These are phyloP conservation scores for Tuctoria greenei DNA, from an alignment of 176 grass and related monocot species.

Conservation along the genomic window DNA sequence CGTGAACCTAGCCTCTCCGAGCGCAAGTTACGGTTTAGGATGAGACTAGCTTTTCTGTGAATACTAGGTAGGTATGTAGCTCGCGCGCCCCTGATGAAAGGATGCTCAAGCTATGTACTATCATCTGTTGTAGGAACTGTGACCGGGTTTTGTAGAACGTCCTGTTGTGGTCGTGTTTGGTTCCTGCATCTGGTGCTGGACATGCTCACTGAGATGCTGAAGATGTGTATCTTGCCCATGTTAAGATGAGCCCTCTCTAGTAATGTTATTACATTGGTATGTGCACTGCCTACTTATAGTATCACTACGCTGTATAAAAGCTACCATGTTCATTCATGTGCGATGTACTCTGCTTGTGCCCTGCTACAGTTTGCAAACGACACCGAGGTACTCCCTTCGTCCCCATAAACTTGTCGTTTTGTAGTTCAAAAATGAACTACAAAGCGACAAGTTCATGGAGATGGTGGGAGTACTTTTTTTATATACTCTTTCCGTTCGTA, in stretches of 20 bases:
- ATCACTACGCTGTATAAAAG: too few relatives aligned
- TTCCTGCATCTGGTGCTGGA: not conserved
- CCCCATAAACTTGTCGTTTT: too few relatives aligned
- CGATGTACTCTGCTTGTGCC: too few relatives aligned
- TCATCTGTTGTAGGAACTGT: not conserved
- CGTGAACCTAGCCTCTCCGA: constrained; percentile 40
- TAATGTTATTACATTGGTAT: too few relatives aligned
- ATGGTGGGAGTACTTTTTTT: too few relatives aligned
- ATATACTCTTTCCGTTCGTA: too few relatives aligned
- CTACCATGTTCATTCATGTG: too few relatives aligned
- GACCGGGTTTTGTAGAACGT: not conserved
- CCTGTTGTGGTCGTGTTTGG: not conserved
- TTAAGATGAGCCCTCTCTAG: not conserved
- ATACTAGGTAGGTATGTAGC: constrained; percentile 1
- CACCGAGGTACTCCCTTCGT: too few relatives aligned
- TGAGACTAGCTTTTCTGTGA: constrained; percentile 35
- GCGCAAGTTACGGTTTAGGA: constrained; percentile 74
- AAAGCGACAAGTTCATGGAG: too few relatives aligned
- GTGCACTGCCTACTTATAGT: too few relatives aligned
- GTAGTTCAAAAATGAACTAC: too few relatives aligned
- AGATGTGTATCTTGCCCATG: constrained; percentile 1
- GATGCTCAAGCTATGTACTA: not conserved
- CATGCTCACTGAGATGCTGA: not conserved
- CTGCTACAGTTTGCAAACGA: too few relatives aligned
- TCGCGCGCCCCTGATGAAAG: not conserved